phyloP scores from a whole-genome alignment of 306 rosid genomes.

The Cicer cuneatum region DNA sequence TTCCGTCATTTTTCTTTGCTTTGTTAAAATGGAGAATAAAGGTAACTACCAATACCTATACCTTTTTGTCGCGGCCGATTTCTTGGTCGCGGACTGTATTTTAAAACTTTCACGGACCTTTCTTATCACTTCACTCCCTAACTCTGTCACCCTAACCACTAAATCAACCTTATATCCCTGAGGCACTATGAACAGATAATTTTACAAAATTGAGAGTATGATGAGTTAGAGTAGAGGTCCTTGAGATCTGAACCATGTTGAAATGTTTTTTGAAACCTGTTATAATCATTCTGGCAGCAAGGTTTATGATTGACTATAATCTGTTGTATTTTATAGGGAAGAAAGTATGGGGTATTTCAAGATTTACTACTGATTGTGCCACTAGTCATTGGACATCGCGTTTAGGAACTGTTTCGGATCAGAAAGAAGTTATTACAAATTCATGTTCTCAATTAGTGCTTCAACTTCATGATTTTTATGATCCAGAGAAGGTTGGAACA shows the following conservation, averaged over 20 bases:
- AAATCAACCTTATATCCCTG: no score
- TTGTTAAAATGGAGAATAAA: no score
- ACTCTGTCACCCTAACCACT: no score
- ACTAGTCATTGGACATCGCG: slow-evolving; percentile 58
- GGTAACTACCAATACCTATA: no score
- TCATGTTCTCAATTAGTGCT: slow-evolving; percentile 88
- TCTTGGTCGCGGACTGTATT: no score
- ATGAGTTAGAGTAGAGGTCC: neutral
- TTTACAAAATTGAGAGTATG: slow-evolving; percentile 2
- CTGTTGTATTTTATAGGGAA: slow-evolving; percentile 61
- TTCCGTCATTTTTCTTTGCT: no score
- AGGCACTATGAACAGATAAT: no score
- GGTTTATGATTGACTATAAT: slow-evolving; percentile 35
- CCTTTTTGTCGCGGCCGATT: no score
- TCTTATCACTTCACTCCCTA: no score
- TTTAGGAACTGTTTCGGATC: slow-evolving; percentile 66
- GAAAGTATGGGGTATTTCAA: slow-evolving; percentile 71
- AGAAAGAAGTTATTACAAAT: slow-evolving; percentile 75
- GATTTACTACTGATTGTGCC: slow-evolving; percentile 75
- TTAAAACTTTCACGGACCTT: no score
- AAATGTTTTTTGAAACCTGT: neutral
- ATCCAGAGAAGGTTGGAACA: slow-evolving; percentile 71
- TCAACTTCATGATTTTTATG: slow-evolving; percentile 82
- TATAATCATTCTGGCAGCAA: slow-evolving; percentile 23
- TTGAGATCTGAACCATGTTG: slow-evolving; percentile 45